A percentile compares a stretch with the other conserved stretches of the same genome.
These are phyloP conservation scores for Fusarium nygamai DNA, from an alignment of 2,329 filamentous ascomycete species.

Conservation along the genomic window DNA sequence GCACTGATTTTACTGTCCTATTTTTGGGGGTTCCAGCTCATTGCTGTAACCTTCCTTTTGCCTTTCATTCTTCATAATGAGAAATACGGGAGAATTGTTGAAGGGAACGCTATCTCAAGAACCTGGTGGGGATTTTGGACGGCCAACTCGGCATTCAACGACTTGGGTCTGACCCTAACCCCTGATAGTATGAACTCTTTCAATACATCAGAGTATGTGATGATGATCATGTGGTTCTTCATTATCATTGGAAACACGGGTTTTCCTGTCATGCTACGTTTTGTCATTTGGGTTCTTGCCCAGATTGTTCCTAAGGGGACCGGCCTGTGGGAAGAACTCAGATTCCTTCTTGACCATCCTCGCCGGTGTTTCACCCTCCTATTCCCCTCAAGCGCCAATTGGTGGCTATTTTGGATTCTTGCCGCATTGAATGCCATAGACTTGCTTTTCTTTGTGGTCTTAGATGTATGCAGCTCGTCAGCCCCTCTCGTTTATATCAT, in stretches of 20 bases:
- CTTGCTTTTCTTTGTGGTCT: constrained; percentile 88
- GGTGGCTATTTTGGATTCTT: constrained; percentile 94
- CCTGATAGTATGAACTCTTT: constrained; percentile 96
- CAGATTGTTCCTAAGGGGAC: constrained; percentile 71
- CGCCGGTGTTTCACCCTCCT: constrained; percentile 95
- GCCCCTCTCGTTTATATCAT: neutral
- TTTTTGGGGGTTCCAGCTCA: constrained; percentile 82
- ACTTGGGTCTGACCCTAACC: constrained; percentile 92
- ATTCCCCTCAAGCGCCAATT: constrained; percentile 89
- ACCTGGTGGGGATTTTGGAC: constrained; percentile 96
- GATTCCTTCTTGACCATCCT: constrained; percentile 92
- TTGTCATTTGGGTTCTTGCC: constrained; percentile 87
- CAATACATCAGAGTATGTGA: constrained; percentile 76
- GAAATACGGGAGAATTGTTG: constrained; percentile 73
- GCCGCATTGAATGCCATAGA: constrained; percentile 85
- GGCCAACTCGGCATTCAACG: constrained; percentile 87
- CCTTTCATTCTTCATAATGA: constrained; percentile 80
- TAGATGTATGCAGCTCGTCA: constrained; percentile 73
- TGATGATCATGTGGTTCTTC: constrained; percentile 83
- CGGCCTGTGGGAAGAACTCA: constrained; percentile 87
- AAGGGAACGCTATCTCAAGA: constrained; percentile 67
- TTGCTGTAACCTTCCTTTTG: constrained; percentile 77
- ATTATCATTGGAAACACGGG: constrained; percentile 96
- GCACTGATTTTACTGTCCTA: constrained; percentile 81
- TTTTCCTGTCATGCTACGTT: constrained; percentile 92